Evolutionary conservation across 176 grass and related monocot genomes (phyloP), one percentile per base, ranked within the genome.

Genomic region (Stipa capillata): DNA sequence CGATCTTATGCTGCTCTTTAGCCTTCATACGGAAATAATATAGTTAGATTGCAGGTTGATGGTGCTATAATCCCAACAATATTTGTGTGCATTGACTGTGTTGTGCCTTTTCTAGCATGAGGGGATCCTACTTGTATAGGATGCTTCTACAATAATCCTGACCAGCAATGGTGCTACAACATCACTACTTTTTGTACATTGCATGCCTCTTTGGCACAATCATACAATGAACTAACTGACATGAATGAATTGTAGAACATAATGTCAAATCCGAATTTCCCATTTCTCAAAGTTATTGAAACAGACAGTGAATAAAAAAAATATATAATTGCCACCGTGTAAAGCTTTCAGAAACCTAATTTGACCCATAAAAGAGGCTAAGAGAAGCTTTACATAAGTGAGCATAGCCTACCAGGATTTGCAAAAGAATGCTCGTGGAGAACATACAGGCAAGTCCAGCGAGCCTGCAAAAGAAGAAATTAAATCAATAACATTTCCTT

Each of bases 381-480:
- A 6, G 0, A 60, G 74, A n/a, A 47, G 27, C 23, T 21, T 55
- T 69, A 83, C 16, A 49, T 23, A 61, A 13, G 50, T 37, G 42
- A 53, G 14, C 17, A 83, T n/a, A 24, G 0, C 4, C 7, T 91
- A 98, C 95, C 95, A 98, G 83, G 62, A 98, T 92, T 71, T 98
- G 92, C 81, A 98, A 80, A 47, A 98, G 77, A 87, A 98, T 85
- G 60, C 92, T 98, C 20, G 96, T 80, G 4, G 96, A 98, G 74
- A 93, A 98, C 96, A 98, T 98, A 92, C 92, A 94, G 1, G 92
- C 96, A 39, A 98, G 88, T 87, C 87, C 96, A 91, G 81, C 92
- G 1, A 98, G 90, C 45, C 96, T 98, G 89, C 79, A 85, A 57
- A 8, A 33, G 59, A 71, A 76, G 81, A 17, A 27, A 81, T 66